Conservation (phyloP, 2,329 filamentous ascomycete species). For the Fusarium sp. region DNA sequence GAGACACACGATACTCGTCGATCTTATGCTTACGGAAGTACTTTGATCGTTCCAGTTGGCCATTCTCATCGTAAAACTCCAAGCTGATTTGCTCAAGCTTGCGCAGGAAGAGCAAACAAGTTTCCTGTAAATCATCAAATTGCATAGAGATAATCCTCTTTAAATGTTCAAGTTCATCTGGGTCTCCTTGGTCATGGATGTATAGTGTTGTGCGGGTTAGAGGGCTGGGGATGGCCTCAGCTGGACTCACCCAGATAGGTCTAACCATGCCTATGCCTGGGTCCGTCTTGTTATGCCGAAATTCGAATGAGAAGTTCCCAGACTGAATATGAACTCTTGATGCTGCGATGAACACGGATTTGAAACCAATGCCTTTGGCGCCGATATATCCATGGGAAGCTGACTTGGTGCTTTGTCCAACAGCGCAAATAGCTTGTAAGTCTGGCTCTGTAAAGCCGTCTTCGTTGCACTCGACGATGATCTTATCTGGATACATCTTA, state of each 20-base stretch:
- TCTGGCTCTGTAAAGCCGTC: not conserved
- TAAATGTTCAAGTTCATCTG: not conserved
- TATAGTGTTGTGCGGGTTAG: slow-evolving; percentile 23
- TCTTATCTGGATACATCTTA: not conserved
- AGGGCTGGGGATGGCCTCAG: not conserved
- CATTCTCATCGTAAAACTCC: not conserved
- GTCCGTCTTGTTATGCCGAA: not conserved
- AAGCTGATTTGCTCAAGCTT: slow-evolving; percentile 7
- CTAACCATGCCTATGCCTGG: slow-evolving; percentile 4
- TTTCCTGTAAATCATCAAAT: slow-evolving; percentile 14
- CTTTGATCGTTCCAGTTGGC: not conserved
- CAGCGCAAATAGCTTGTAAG: not conserved
- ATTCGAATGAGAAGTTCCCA: slow-evolving; percentile 25
- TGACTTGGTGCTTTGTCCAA: not conserved
- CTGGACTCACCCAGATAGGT: slow-evolving; percentile 19
- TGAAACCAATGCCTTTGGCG: not conserved
- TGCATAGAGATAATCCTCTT: not conserved
- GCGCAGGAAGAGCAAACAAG: slow-evolving; percentile 7
- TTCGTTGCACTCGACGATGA: not conserved
- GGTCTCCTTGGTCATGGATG: slow-evolving; percentile 17
- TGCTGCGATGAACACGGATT: slow-evolving; percentile 1
- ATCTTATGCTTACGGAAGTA: not conserved
- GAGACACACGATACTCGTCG: not conserved
- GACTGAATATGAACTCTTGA: slow-evolving; percentile 30
- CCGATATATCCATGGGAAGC: not conserved